A percentile compares a stretch with the other conserved stretches of the same genome.
Conservation (phyloP, 257 asterid genomes). For the Nicotiana tabacum region DNA sequence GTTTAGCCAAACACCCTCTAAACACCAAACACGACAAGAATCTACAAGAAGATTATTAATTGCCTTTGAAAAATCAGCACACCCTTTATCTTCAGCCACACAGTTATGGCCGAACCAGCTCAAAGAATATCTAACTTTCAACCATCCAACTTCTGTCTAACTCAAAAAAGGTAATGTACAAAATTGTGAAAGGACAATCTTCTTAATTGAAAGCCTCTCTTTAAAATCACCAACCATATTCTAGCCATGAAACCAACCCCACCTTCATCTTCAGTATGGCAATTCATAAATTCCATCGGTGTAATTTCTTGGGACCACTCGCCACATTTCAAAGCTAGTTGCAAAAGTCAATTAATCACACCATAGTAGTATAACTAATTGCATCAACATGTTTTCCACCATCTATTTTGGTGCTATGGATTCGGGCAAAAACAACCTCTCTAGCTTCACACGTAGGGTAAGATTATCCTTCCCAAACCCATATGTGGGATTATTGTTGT, state of each 20-base stretch:
- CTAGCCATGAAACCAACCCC: background rate
- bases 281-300: slow-evolving; percentile 3
- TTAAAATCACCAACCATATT: background rate
- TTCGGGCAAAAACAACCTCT: background rate
- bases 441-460: no score
- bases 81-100: background rate
- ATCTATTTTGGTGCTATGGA: background rate
- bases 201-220: background rate
- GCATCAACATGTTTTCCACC: background rate
- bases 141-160: background rate
- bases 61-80: background rate
- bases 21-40: background rate
- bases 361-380: background rate
- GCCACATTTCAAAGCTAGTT: background rate
- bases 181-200: background rate
- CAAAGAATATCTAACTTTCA: slow-evolving; percentile 7
- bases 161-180: slow-evolving; percentile 9
- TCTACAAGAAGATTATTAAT: background rate
- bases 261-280: background rate
- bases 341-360: background rate
- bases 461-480: no score
- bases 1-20: no score
- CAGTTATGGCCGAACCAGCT: slow-evolving; percentile 1
- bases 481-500: background rate
- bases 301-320: background rate